phyloP scores from a whole-genome alignment of 1,139 yeast species.

The Wickerhamomyces sp. region DNA sequence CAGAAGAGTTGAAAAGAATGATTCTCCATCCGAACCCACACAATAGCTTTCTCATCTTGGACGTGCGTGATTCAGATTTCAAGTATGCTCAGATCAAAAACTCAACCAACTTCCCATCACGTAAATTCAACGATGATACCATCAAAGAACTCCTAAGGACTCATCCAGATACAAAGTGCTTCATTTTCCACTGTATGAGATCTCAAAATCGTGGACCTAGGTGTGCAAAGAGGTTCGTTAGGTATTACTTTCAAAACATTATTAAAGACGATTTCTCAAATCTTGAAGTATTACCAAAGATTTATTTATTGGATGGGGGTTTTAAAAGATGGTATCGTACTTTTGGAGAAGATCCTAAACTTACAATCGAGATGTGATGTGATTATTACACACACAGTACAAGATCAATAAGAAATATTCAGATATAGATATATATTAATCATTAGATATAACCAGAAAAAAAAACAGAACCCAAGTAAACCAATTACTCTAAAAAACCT shows the following conservation, averaged over 20 bases:
- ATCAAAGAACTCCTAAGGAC: constrained; percentile 43
- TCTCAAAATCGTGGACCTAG: constrained; percentile 20
- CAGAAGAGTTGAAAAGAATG: background rate
- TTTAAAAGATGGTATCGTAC: constrained; percentile 17
- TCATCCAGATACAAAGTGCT: constrained; percentile 39
- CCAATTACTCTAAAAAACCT: too few relatives aligned
- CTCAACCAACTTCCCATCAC: constrained; percentile 11
- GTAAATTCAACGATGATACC: constrained; percentile 4
- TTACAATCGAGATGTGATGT: too few relatives aligned
- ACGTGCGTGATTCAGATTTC: constrained; percentile 21
- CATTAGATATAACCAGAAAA: too few relatives aligned
- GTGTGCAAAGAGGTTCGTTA: constrained; percentile 12
- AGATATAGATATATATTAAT: too few relatives aligned
- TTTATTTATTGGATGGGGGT: constrained; percentile 19
- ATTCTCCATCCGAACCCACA: background rate
- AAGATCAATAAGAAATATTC: too few relatives aligned
- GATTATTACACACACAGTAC: too few relatives aligned
- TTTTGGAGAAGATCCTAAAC: constrained; percentile 11
- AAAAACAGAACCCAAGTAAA: too few relatives aligned
- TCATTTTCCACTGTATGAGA: constrained; percentile 23
- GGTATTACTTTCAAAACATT: constrained; percentile 5
- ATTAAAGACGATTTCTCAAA: constrained; percentile 4
- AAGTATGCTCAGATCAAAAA: constrained; percentile 11
- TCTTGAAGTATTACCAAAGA: constrained; percentile 5
- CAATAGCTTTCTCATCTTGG: constrained; percentile 10